Evolutionary conservation across 2,329 filamentous ascomycete species (phyloP), one percentile per base, ranked within the genome.

Genomic region (Periconia sp.): DNA sequence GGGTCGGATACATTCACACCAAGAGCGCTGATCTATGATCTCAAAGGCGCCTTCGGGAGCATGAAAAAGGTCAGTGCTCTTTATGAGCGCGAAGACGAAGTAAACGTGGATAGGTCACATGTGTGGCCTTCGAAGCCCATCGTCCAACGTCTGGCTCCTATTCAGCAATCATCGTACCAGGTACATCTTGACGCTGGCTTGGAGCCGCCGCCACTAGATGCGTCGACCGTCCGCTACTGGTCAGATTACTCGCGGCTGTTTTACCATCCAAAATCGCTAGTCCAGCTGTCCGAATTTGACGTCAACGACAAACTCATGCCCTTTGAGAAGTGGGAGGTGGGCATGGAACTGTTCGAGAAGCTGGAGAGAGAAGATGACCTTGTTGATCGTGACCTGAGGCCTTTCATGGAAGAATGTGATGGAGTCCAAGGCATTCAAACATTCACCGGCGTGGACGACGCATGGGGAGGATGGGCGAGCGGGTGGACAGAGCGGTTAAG

Each of bases 221-320:
- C 85, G 1, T 83, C 86, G 7, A 83, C 84, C 11, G 89, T 97
- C n/a, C 85, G 91, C 50, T 97, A 94, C 76, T 99, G 94, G 93
- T 96, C 92, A 31, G 94, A 99, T 74, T 97, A 92, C 74, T 95
- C 91, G 62, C 85, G 91, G 23, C 84, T 94, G n/a, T 99, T 86
- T 74, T 97, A 90, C 70, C 92, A 97, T 70, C 94, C 94, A 9
- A 85, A 85, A 50, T 96, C 92, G 13, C 84, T 96, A 50, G 81
- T 96, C 10, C 92, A 96, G 69, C 79, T 97, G 20, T 71, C 68
- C 2, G 91, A 97, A 66, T 95, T 90, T 67, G 91, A 95, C 70
- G 79, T 96, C 35, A 87, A 90, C 69, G 93, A 91, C 2, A 81
- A 84, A 43, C 79, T 93, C 27, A 87, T 88, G 81, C 91, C 92